Conservation (phyloP, 495 filamentous ascomycete species). For the Tirmania nivea region DNA sequence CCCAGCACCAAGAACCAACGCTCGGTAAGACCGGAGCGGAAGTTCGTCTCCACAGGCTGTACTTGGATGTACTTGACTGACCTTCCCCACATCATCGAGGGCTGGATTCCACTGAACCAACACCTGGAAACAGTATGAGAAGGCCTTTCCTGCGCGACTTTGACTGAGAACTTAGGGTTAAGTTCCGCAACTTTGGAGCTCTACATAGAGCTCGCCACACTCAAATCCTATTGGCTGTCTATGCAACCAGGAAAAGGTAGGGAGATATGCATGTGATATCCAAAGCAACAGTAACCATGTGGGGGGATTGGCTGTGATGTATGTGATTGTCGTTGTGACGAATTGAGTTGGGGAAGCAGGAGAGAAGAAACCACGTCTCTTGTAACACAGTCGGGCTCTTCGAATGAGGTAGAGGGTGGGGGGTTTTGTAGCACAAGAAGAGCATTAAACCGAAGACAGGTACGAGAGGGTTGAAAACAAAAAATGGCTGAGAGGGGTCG, state of each 20-base stretch:
- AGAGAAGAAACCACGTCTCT: no score
- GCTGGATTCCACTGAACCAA: constrained; percentile 3
- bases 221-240: no score
- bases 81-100: constrained; percentile 7
- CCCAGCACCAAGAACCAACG: constrained; percentile 15
- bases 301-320: constrained; percentile 14
- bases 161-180: constrained; percentile 18
- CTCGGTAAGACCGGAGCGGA: constrained; percentile 1
- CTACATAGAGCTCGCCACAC: constrained; percentile 10
- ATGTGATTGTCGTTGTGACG: constrained; percentile 4
- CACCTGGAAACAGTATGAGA: constrained; percentile 9
- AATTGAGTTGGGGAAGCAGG: no score
- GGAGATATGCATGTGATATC: no score
- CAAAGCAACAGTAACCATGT: constrained; percentile 1
- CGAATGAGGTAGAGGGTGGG: no score
- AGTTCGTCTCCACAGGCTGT: constrained; percentile 15
- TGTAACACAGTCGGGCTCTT: no score
- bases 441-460: no score
- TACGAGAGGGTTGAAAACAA: no score
- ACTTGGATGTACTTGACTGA: constrained; percentile 11
- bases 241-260: no score
- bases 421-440: no score
- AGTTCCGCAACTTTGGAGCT: constrained; percentile 15
- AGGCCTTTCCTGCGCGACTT: constrained; percentile 14
- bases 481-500: no score